These are phyloP conservation scores for Anisogramma anomala DNA, from an alignment of 2,329 filamentous ascomycete genomes.

Conservation along the genomic window DNA sequence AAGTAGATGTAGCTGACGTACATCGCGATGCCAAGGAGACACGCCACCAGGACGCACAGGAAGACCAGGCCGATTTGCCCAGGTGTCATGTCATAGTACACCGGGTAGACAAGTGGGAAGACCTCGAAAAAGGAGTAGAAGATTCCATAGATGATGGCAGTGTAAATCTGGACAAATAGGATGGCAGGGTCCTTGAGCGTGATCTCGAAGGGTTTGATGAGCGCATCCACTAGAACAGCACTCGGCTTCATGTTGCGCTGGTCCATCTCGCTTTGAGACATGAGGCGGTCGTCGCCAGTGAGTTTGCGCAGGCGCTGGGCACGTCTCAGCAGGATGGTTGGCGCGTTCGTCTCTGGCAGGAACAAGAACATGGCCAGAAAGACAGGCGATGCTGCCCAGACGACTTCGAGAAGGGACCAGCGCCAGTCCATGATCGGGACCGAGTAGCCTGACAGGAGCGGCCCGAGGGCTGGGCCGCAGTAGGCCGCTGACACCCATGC, in stretches of 20 bases:
- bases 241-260: constrained; percentile 39
- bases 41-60: constrained; percentile 47
- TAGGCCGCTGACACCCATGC: constrained; percentile 44
- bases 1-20: constrained; percentile 42
- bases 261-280: constrained; percentile 53
- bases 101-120: constrained; percentile 53
- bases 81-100: constrained; percentile 46
- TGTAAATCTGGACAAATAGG: constrained; percentile 51
- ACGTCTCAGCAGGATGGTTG: constrained; percentile 50
- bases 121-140: constrained; percentile 55
- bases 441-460: constrained; percentile 48
- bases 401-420: constrained; percentile 53
- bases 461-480: constrained; percentile 42
- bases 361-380: constrained; percentile 50
- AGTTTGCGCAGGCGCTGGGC: constrained; percentile 49
- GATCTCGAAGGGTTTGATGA: constrained; percentile 51
- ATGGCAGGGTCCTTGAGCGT: constrained; percentile 51
- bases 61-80: constrained; percentile 50
- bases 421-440: constrained; percentile 47
- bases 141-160: constrained; percentile 49
- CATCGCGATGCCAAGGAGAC: constrained; percentile 36
- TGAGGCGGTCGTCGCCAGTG: constrained; percentile 45
- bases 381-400: constrained; percentile 48
- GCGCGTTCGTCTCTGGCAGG: constrained; percentile 51
- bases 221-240: constrained; percentile 39